phyloP scores from a whole-genome alignment of 2,329 filamentous ascomycete species.

The Scleromitrula shiraiana region DNA sequence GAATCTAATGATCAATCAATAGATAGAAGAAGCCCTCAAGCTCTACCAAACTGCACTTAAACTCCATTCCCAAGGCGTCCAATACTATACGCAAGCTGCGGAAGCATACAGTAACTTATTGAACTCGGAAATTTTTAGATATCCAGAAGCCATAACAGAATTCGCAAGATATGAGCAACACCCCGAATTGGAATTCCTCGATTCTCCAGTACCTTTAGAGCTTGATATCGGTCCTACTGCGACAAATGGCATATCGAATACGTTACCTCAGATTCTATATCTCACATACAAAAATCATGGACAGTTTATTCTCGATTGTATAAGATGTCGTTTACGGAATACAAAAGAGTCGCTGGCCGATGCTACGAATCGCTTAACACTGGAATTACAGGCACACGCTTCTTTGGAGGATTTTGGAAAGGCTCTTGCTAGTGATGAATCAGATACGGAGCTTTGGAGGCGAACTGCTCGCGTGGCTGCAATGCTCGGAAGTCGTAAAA shows the following conservation, averaged over 20 bases:
- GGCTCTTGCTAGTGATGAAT: conserved; percentile 57
- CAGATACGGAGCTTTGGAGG: conserved; percentile 60
- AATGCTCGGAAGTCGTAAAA: conserved; percentile 47
- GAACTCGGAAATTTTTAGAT: conserved; percentile 87
- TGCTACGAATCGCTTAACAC: conserved; percentile 32
- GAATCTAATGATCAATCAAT: not conserved
- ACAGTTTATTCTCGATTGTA: conserved; percentile 77
- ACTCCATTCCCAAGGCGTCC: conserved; percentile 78
- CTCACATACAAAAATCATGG: conserved; percentile 93
- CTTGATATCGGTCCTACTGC: conserved; percentile 52
- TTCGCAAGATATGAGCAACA: conserved; percentile 63
- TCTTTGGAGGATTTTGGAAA: conserved; percentile 50
- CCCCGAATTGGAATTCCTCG: conserved; percentile 41
- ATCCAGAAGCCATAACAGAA: conserved; percentile 78
- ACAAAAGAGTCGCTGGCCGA: conserved; percentile 25
- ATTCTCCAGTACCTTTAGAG: conserved; percentile 40
- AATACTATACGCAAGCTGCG: conserved; percentile 65
- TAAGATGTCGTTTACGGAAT: conserved; percentile 44
- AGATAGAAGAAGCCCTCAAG: conserved; percentile 93
- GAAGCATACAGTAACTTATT: conserved; percentile 81
- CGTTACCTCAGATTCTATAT: conserved; percentile 81
- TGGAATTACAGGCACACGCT: conserved; percentile 28
- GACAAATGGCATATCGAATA: conserved; percentile 69
- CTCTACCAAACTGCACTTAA: conserved; percentile 87
- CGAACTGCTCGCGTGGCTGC: conserved; percentile 49